A percentile compares a stretch with the other conserved stretches of the same genome.
phyloP scores from a whole-genome alignment of 805 yeast species.

The Candida easanensis region DNA sequence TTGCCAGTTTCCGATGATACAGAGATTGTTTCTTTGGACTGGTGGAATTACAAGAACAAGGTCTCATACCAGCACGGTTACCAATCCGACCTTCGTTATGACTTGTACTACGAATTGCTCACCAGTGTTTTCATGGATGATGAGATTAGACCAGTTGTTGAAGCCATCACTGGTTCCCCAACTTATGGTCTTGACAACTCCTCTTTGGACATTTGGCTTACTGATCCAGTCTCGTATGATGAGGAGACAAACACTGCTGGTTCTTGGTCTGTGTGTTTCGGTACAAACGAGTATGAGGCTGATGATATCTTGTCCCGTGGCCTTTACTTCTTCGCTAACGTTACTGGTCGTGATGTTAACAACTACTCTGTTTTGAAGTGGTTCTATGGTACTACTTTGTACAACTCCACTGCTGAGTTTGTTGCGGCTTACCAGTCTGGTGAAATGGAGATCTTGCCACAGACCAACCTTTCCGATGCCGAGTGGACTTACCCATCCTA shows the following conservation, averaged over 20 bases:
- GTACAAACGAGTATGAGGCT: slow-evolving; percentile 22
- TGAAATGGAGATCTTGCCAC: slow-evolving; percentile 19
- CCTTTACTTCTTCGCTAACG: slow-evolving; percentile 20
- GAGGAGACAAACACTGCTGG: slow-evolving; percentile 17
- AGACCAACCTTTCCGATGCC: slow-evolving; percentile 9
- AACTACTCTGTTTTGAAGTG: slow-evolving; percentile 18
- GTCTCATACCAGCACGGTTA: slow-evolving; percentile 21
- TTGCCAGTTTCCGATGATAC: slow-evolving; percentile 15
- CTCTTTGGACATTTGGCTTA: slow-evolving; percentile 24
- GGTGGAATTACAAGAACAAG: slow-evolving; percentile 21
- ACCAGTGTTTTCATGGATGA: slow-evolving; percentile 10
- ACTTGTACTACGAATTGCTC: slow-evolving; percentile 7
- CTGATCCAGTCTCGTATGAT: slow-evolving; percentile 23
- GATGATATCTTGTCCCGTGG: slow-evolving; percentile 26
- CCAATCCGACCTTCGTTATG: slow-evolving; percentile 20
- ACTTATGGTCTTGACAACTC: slow-evolving; percentile 23
- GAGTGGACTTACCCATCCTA: slow-evolving; percentile 16
- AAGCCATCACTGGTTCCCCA: slow-evolving; percentile 18
- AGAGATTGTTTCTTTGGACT: slow-evolving; percentile 14
- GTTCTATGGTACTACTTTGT: slow-evolving; percentile 23
- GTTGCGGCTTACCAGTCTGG: slow-evolving; percentile 23
- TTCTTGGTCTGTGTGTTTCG: slow-evolving; percentile 22
- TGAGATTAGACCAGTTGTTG: slow-evolving; percentile 13
- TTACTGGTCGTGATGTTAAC: slow-evolving; percentile 25
- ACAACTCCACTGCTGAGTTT: slow-evolving; percentile 26